These are phyloP conservation scores for Chlorella sp. DNA, from an alignment of 139 green algal species.

Conservation along the genomic window DNA sequence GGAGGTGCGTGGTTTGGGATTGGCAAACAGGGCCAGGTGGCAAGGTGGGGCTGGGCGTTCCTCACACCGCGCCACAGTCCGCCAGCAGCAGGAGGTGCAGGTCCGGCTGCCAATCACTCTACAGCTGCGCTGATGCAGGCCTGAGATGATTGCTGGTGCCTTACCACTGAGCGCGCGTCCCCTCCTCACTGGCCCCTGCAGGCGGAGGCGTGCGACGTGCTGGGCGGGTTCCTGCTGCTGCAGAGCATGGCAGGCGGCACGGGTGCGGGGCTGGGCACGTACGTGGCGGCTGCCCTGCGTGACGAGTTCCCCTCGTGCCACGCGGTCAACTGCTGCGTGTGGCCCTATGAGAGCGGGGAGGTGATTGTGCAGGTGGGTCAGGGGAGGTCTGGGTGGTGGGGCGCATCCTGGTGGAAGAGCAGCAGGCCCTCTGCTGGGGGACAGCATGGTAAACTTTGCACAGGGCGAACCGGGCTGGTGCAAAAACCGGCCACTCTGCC, in stretches of 20 bases:
- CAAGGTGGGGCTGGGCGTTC: too few relatives aligned
- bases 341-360: conserved; percentile 35
- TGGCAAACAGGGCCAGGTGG: too few relatives aligned
- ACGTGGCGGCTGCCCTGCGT: conserved; percentile 49
- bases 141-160: too few relatives aligned
- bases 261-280: conserved; percentile 69
- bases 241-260: conserved; percentile 83
- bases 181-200: too few relatives aligned
- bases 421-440: neutral
- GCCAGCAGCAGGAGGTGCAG: too few relatives aligned
- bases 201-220: conserved; percentile 61
- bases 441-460: too few relatives aligned
- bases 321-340: conserved; percentile 76
- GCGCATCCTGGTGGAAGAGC: neutral
- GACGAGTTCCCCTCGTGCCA: conserved; percentile 59
- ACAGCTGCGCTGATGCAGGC: too few relatives aligned
- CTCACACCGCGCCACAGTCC: too few relatives aligned
- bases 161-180: too few relatives aligned
- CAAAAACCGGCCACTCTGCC: neutral
- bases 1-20: conserved; percentile 56
- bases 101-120: too few relatives aligned
- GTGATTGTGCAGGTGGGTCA: conserved; percentile 14
- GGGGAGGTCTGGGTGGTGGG: neutral
- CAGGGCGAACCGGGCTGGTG: neutral
- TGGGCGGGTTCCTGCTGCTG: conserved; percentile 72